Base-by-base conservation (phyloP, 2,329 filamentous ascomycete genomes). In the Pestalotiopsis sp. region DNA sequence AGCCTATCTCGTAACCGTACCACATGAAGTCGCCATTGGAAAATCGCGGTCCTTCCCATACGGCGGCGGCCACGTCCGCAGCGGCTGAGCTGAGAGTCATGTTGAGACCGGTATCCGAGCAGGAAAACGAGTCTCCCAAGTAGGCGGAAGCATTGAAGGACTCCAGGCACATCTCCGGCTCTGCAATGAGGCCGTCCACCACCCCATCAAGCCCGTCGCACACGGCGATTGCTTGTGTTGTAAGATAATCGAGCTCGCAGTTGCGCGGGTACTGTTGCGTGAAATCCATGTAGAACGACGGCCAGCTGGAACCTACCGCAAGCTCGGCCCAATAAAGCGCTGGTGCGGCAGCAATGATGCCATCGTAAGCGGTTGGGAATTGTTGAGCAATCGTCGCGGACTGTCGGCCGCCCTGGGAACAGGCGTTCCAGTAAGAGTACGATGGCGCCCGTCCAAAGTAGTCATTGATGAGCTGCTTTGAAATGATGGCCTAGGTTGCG, bases 281-380 rank as follows among this genome's bases (percentile, higher is more conserved):
- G 23, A 52, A 84, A n/a, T 41, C n/a, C 25, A 64, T 64, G 38
- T 45, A 38, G 39, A 64, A 41, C 11, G 17, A 14, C 2, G 38
- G 39, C 62, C 62, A 64, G 41, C 39, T 25, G n/a, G 17, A 25
- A 2, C 36, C 38, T 12, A 41, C 31, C 17, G 25, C 23, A 5
- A 52, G n/a, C 38, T 52, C 23, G 9, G 38, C 27, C 70, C 73
- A 73, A 49, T 80, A 73, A 4, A 83, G 70, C 4, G 83, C 86
- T 1, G 83, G 82, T 1, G 78, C 78, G 0, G 80, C 82, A 1
- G 86, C 86, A 0, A 87, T 73, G 14, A 88, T 83, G 2, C 87
- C 87, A 61, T 89, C 84, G 57, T 87, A 88, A 31, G 85, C 83
- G 1, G 84, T 79, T 0, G 87, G 86, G 68, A 84, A 87, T 6